These are phyloP conservation scores for Penicillium sp. DNA, from an alignment of 2,329 filamentous ascomycete genomes.

Conservation along the genomic window DNA sequence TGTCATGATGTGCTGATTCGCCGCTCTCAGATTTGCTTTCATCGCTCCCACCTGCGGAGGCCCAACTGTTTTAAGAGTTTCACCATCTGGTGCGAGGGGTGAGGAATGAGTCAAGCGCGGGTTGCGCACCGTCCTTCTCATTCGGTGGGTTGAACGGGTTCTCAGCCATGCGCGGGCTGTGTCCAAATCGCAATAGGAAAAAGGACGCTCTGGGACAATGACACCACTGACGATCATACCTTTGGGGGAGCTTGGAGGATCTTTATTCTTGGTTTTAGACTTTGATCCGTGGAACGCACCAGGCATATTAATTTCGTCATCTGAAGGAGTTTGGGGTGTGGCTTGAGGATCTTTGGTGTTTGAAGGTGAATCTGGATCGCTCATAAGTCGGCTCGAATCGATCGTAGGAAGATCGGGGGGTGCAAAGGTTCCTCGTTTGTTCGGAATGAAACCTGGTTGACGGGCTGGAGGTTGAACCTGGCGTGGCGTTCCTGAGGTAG, in stretches of 20 bases:
- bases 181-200: background rate
- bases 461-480: constrained; percentile 6
- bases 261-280: background rate
- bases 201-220: background rate
- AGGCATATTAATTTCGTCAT: too few species aligned
- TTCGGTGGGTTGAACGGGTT: background rate
- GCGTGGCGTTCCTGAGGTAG: background rate
- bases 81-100: too few species aligned
- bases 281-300: background rate
- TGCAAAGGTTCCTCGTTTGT: constrained; percentile 22
- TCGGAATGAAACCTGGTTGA: constrained; percentile 19
- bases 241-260: background rate
- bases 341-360: constrained; percentile 1
- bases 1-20: too few species aligned
- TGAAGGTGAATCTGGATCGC: constrained; percentile 16
- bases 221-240: background rate
- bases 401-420: constrained; percentile 12
- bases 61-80: background rate
- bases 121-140: background rate
- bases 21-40: background rate
- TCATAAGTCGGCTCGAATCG: constrained; percentile 27
- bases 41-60: background rate
- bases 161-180: background rate
- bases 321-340: background rate
- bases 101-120: background rate